phyloP scores from a whole-genome alignment of 139 green algal species.

The Coelastrella sp. region DNA sequence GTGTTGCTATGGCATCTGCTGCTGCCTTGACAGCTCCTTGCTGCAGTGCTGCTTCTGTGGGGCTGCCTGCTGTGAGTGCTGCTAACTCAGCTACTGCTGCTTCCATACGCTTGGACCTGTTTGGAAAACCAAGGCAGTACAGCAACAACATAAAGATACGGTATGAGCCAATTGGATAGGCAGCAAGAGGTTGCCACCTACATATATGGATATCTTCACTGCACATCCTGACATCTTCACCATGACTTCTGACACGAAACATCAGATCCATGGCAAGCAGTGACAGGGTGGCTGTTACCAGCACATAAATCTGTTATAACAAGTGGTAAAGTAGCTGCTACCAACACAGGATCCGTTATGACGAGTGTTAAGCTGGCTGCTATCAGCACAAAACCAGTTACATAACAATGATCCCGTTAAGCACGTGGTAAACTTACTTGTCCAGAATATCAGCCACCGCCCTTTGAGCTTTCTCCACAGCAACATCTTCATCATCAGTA shows the following conservation, averaged over 20 bases:
- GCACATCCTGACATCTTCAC: too few species aligned
- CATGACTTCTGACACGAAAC: too few species aligned
- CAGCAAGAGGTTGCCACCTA: too few species aligned
- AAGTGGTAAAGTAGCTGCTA: too few species aligned
- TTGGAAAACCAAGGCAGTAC: background rate
- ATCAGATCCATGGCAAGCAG: too few species aligned
- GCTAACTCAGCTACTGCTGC: conserved; percentile 45
- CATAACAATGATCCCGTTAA: background rate
- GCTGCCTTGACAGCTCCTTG: conserved; percentile 21
- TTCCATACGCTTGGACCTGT: conserved; percentile 44
- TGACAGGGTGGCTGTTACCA: too few species aligned
- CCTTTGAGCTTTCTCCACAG: conserved; percentile 14
- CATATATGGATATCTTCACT: too few species aligned
- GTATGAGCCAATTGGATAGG: background rate
- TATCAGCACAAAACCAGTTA: background rate
- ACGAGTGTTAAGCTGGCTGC: too few species aligned
- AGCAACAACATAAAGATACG: background rate
- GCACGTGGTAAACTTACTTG: conserved; percentile 4
- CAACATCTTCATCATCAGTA: background rate
- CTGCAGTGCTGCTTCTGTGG: conserved; percentile 42
- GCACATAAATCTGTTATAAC: too few species aligned
- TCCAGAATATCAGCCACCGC: conserved; percentile 25
- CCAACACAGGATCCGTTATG: too few species aligned
- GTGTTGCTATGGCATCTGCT: background rate
- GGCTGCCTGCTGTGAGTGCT: conserved; percentile 22